Conservation (phyloP, 805 yeast species). For the Hanseniaspora lachancei region DNA sequence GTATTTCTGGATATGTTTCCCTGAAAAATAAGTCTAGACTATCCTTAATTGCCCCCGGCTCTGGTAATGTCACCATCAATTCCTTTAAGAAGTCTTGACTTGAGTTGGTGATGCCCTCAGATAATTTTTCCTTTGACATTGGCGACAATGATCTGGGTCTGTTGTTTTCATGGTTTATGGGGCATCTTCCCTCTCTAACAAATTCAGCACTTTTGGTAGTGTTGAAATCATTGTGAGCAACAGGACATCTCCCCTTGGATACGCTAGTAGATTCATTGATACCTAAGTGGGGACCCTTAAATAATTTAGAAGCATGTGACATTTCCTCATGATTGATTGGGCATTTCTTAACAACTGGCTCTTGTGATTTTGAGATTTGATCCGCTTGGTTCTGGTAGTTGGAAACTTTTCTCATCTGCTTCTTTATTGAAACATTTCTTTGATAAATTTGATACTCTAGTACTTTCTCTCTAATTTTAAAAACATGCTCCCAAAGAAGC, state of each 20-base stretch:
- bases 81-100: slow-evolving; percentile 18
- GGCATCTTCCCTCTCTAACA: slow-evolving; percentile 1
- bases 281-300: no score
- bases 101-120: background rate
- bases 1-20: slow-evolving; percentile 49
- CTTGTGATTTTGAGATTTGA: no score
- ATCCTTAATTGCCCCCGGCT: slow-evolving; percentile 40
- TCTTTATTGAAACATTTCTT: background rate
- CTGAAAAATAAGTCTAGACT: slow-evolving; percentile 47
- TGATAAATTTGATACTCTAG: slow-evolving; percentile 25
- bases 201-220: background rate
- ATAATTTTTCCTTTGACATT: background rate
- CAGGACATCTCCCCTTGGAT: background rate
- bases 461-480: slow-evolving; percentile 30
- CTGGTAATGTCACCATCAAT: slow-evolving; percentile 37
- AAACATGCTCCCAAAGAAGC: slow-evolving; percentile 40
- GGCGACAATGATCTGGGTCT: slow-evolving; percentile 6
- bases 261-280: background rate
- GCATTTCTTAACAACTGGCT: background rate
- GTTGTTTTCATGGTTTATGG: background rate
- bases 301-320: background rate
- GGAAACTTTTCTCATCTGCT: background rate
- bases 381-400: background rate
- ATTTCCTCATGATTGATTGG: background rate
- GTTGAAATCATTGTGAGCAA: background rate